Evolutionary conservation across 2,329 filamentous ascomycete species (phyloP).

Genomic region (Aspergillus versicolor): DNA sequence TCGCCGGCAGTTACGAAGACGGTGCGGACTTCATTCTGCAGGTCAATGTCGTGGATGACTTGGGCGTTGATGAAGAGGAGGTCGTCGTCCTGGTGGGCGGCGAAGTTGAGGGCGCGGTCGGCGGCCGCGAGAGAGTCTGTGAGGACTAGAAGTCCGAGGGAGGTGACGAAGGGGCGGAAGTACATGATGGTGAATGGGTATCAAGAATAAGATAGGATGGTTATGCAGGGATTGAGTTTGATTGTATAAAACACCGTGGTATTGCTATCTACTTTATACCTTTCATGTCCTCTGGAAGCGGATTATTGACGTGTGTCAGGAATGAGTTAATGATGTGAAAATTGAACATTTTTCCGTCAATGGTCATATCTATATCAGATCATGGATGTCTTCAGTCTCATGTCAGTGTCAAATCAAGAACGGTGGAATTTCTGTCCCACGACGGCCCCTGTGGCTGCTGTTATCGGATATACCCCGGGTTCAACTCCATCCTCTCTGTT

Average conservation of each 20-base stretch:
- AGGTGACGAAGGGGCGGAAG: not conserved
- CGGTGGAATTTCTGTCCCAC: not conserved
- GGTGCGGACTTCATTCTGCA: not conserved
- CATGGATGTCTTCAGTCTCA: not conserved
- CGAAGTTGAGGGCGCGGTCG: not conserved
- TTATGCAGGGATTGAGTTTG: not conserved
- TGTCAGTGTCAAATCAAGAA: not conserved
- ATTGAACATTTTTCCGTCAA: not conserved
- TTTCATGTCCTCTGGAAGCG: not conserved
- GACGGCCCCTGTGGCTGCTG: not conserved
- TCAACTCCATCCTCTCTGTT: too few relatives aligned
- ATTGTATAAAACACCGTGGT: not conserved
- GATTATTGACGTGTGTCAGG: not conserved
- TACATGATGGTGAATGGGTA: not conserved
- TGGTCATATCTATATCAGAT: not conserved
- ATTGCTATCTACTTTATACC: not conserved
- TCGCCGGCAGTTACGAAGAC: conserved; percentile 12
- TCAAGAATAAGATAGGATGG: not conserved
- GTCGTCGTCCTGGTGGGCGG: conserved; percentile 10
- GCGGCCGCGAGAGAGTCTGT: not conserved
- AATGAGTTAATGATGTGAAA: not conserved
- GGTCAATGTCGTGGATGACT: not conserved
- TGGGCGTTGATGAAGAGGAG: conserved; percentile 6
- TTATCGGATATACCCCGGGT: not conserved
- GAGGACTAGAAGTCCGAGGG: not conserved